These are phyloP conservation scores for Hypoxylon cercidicola DNA, from an alignment of 495 filamentous ascomycete genomes.

Conservation along the genomic window DNA sequence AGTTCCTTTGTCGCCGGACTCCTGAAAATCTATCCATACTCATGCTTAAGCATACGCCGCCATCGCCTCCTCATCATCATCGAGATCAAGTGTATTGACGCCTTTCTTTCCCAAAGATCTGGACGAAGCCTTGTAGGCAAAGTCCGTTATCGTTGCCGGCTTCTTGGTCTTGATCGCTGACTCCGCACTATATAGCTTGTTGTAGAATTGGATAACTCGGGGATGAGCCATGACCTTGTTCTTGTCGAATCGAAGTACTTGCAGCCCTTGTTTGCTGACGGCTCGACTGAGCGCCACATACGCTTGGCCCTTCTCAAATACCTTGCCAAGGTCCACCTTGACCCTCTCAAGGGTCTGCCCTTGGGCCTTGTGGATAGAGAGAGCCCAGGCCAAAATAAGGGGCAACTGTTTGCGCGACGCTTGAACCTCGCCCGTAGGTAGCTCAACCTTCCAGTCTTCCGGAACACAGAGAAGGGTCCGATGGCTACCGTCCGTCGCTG, in stretches of 20 bases:
- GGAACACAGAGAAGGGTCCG: constrained; percentile 83
- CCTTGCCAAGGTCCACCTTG: constrained; percentile 89
- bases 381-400: constrained; percentile 93
- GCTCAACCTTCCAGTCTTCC: constrained; percentile 95
- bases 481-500: constrained; percentile 77
- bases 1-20: not conserved
- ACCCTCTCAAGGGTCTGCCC: constrained; percentile 95
- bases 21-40: not conserved
- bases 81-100: constrained; percentile 31
- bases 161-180: constrained; percentile 47
- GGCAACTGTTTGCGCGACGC: constrained; percentile 82
- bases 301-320: constrained; percentile 95
- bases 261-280: constrained; percentile 84
- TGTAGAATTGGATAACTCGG: constrained; percentile 84
- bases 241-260: constrained; percentile 89
- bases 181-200: constrained; percentile 73
- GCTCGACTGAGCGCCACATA: constrained; percentile 88
- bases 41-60: constrained; percentile 49
- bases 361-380: constrained; percentile 98
- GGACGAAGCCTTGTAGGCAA: constrained; percentile 29
- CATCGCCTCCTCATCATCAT: constrained; percentile 54
- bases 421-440: constrained; percentile 94
- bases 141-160: constrained; percentile 45
- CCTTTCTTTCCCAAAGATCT: constrained; percentile 22
- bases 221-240: constrained; percentile 95